These are phyloP conservation scores for Pseudoscleropodium purum DNA, from an alignment of 225 moss, liverwort and hornwort genomes.

Conservation along the genomic window DNA sequence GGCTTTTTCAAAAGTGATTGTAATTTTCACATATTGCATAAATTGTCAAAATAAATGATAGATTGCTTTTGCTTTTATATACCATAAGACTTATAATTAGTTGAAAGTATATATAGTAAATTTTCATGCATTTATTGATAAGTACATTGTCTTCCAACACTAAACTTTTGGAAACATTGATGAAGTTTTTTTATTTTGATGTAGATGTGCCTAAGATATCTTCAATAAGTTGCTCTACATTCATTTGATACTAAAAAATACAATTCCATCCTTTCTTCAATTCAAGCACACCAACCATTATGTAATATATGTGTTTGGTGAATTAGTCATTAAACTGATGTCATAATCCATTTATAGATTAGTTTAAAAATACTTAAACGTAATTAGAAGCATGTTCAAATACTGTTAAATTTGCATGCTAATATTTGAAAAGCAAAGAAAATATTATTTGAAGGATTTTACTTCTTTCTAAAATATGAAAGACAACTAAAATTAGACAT, in stretches of 20 bases:
- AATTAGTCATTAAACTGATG: background rate
- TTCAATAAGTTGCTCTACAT: background rate
- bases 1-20: background rate
- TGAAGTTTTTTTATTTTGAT: background rate
- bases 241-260: background rate
- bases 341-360: background rate
- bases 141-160: too few species aligned
- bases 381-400: background rate
- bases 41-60: too few species aligned
- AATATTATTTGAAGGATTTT: too few species aligned
- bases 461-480: too few species aligned
- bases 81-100: too few species aligned
- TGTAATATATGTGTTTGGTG: background rate
- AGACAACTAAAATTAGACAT: too few species aligned
- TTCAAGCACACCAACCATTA: background rate
- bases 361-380: background rate
- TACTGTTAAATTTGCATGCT: background rate
- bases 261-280: background rate
- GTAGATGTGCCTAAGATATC: background rate
- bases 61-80: too few species aligned
- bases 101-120: too few species aligned
- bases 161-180: too few species aligned
- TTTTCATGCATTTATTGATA: too few species aligned
- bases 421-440: too few species aligned
- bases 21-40: background rate